Evolutionary conservation across 1,284 basidiomycete genomes (phyloP).

Genomic region (Xerocomus amazonicus): DNA sequence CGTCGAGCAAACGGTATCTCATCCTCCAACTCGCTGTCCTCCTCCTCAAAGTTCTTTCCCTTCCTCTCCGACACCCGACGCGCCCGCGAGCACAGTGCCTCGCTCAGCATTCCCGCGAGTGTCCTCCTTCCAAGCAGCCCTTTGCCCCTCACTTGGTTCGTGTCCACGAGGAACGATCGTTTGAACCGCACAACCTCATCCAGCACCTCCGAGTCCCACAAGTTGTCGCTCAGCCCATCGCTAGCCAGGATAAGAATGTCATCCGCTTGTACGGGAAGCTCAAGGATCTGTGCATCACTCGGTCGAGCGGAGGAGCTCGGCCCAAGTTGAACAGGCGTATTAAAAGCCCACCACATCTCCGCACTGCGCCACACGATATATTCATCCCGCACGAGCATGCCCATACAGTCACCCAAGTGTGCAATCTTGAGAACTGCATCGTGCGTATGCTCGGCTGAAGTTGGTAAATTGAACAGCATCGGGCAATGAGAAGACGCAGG

Average conservation of each 20-base stretch:
- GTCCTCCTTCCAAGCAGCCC: constrained; percentile 48
- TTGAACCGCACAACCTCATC: constrained; percentile 81
- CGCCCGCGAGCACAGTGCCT: constrained; percentile 70
- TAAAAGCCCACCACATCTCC: constrained; percentile 96
- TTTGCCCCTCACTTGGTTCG: constrained; percentile 12
- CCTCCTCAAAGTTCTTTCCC: constrained; percentile 15
- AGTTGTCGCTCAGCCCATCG: constrained; percentile 91
- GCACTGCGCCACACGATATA: constrained; percentile 83
- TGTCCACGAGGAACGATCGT: constrained; percentile 35
- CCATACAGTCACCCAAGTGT: constrained; percentile 90
- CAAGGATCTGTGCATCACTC: constrained; percentile 69
- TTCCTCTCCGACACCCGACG: constrained; percentile 53
- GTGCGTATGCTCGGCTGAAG: constrained; percentile 14
- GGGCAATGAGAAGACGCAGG: constrained; percentile 24
- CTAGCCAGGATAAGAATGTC: constrained; percentile 89
- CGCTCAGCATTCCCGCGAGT: constrained; percentile 63
- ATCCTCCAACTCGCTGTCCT: constrained; percentile 35
- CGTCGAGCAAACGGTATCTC: constrained; percentile 69
- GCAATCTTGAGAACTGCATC: constrained; percentile 84
- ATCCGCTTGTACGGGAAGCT: constrained; percentile 76
- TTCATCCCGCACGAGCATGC: constrained; percentile 78
- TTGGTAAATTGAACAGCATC: constrained; percentile 15
- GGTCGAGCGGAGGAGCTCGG: constrained; percentile 72
- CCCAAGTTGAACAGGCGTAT: constrained; percentile 87
- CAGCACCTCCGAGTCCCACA: constrained; percentile 93